These are phyloP conservation scores for Eucalyptus coolabah DNA, from an alignment of 345 rosid species.

Conservation along the genomic window DNA sequence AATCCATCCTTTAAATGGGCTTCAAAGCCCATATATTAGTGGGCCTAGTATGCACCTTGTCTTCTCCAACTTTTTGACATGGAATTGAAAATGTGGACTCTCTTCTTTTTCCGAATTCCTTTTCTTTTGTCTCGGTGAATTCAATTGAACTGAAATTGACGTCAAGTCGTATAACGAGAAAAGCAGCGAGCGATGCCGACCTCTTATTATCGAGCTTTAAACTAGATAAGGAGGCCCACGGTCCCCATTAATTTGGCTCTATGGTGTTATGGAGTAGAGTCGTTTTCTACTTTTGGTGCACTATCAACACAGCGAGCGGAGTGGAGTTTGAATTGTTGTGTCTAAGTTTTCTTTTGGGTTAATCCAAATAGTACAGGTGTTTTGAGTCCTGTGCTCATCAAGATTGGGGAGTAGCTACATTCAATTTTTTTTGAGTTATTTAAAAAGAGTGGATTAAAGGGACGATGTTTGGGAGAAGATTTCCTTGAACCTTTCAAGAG, in stretches of 20 bases:
- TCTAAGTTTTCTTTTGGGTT: background rate
- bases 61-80: background rate
- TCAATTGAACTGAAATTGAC: background rate
- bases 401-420: background rate
- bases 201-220: accelerated
- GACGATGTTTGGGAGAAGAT: background rate
- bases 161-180: background rate
- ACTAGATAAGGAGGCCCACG: background rate
- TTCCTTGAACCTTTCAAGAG: background rate
- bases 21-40: background rate
- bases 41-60: background rate
- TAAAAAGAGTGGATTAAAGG: background rate
- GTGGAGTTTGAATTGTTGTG: background rate
- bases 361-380: background rate
- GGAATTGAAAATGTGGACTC: background rate
- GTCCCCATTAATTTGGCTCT: background rate
- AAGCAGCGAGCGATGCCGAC: background rate
- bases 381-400: background rate
- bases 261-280: background rate
- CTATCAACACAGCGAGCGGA: no score
- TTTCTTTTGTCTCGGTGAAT: background rate
- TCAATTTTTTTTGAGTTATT: background rate
- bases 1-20: background rate
- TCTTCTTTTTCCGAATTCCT: background rate
- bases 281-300: background rate